A percentile compares a stretch with the other conserved stretches of the same genome.
These are phyloP conservation scores for Crithidia mellificae DNA, from an alignment of 208 protist genomes.

Conservation along the genomic window DNA sequence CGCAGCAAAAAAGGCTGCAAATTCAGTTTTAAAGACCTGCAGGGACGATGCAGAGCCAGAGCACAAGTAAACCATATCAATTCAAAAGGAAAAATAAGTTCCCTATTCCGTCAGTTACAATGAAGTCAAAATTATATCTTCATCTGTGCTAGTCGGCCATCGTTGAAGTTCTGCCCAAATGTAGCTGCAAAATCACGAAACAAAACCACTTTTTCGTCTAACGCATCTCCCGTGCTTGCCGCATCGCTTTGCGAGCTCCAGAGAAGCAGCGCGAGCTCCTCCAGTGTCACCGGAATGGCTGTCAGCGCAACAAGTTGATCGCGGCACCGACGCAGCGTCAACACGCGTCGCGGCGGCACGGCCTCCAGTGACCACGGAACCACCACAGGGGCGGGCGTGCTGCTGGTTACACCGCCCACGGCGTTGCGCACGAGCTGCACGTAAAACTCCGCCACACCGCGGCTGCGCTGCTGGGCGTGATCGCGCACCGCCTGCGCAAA, in stretches of 20 bases:
- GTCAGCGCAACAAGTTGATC: constrained; percentile 78
- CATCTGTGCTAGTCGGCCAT: constrained; percentile 42
- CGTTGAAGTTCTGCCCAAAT: constrained; percentile 58
- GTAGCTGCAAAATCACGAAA: constrained; percentile 70
- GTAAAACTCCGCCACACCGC: constrained; percentile 76
- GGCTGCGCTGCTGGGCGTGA: constrained; percentile 62
- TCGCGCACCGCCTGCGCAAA: constrained; percentile 80
- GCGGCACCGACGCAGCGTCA: constrained; percentile 59
- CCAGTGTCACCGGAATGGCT: constrained; percentile 48
- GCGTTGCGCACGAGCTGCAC: constrained; percentile 68
- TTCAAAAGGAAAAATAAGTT: too few species aligned
- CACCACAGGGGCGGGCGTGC: constrained; percentile 29
- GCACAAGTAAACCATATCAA: too few species aligned
- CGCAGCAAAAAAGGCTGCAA: too few species aligned
- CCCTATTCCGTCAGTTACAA: too few species aligned
- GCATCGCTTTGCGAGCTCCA: constrained; percentile 38
- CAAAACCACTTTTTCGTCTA: constrained; percentile 37
- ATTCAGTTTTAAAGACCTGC: too few species aligned
- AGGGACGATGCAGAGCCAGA: too few species aligned
- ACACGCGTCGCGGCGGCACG: constrained; percentile 28
- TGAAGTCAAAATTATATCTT: too few species aligned
- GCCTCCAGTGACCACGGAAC: constrained; percentile 54
- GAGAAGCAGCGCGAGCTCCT: constrained; percentile 59
- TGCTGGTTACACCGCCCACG: constrained; percentile 43
- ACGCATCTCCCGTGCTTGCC: constrained; percentile 13